phyloP scores from a whole-genome alignment of 1,284 basidiomycete genomes.

The Coniophora puteana region DNA sequence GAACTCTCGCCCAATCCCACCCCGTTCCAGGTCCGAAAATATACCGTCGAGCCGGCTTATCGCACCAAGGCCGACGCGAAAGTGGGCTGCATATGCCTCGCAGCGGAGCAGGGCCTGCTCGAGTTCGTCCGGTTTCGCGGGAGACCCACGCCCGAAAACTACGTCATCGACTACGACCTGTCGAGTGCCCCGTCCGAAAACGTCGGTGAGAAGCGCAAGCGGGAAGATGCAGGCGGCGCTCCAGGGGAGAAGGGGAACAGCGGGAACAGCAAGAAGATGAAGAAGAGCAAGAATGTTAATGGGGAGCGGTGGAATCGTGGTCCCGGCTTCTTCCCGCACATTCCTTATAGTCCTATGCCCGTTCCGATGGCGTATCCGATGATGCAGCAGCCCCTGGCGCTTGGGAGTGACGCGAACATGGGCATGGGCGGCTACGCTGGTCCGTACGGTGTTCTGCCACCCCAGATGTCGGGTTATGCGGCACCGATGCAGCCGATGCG shows the following conservation, averaged over 20 bases:
- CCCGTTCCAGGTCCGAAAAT: constrained; percentile 34
- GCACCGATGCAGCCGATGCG: too few species aligned
- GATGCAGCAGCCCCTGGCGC: too few species aligned
- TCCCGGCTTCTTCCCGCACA: neutral
- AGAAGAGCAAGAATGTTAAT: constrained; percentile 15
- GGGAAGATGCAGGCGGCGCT: constrained; percentile 10
- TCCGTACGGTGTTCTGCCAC: too few species aligned
- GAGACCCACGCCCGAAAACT: constrained; percentile 32
- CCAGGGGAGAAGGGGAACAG: constrained; percentile 7
- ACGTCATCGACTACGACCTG: constrained; percentile 25
- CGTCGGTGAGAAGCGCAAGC: constrained; percentile 20
- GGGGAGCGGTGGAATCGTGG: neutral
- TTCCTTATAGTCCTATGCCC: too few species aligned
- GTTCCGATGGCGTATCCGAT: too few species aligned
- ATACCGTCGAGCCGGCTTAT: constrained; percentile 46
- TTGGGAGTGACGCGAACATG: too few species aligned
- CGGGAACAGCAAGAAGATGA: constrained; percentile 17
- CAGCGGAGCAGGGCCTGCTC: constrained; percentile 49
- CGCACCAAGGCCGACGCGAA: constrained; percentile 57
- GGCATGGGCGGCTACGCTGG: too few species aligned
- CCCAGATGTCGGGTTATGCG: too few species aligned
- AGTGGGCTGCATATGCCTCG: constrained; percentile 46
- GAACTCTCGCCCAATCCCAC: constrained; percentile 32
- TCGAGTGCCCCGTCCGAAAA: constrained; percentile 11
- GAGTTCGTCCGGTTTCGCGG: constrained; percentile 54